Conservation (phyloP, 768 basidiomycete species). For the Tulasnella calospora region DNA sequence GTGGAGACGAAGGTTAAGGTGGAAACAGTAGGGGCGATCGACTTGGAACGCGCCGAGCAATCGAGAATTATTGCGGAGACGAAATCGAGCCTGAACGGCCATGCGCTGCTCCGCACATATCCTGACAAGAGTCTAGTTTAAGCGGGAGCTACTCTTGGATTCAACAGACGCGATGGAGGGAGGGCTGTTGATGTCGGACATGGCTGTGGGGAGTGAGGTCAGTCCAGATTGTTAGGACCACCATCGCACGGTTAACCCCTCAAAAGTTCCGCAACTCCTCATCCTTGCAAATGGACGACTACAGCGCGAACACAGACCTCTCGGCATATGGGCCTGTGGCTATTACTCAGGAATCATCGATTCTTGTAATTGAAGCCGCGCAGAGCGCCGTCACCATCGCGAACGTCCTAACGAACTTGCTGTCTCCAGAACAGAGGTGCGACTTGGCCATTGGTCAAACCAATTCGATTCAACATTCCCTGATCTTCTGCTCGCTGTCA, state of each 20-base stretch:
- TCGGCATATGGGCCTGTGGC: not conserved
- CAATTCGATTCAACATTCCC: not conserved
- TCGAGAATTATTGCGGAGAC: too few relatives aligned
- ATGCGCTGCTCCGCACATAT: too few relatives aligned
- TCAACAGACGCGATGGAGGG: too few relatives aligned
- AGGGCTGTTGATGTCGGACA: too few relatives aligned
- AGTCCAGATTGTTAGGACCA: too few relatives aligned
- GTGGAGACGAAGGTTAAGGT: too few relatives aligned
- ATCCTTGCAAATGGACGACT: not conserved
- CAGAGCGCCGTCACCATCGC: not conserved
- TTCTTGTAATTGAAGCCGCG: not conserved
- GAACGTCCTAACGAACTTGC: not conserved
- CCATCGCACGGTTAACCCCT: not conserved
- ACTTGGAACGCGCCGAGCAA: too few relatives aligned
- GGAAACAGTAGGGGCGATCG: too few relatives aligned
- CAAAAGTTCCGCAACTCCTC: not conserved
- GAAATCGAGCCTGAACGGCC: too few relatives aligned
- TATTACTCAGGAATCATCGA: not conserved
- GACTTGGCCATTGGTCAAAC: not conserved
- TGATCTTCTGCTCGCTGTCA: not conserved
- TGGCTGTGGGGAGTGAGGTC: too few relatives aligned
- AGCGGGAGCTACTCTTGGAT: too few relatives aligned
- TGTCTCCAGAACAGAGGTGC: not conserved
- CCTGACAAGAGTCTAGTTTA: too few relatives aligned
- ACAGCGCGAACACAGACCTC: not conserved